Percentiles rank a stretch among this genome's conserved stretches.
phyloP scores from a whole-genome alignment of 768 basidiomycete species.

The Russula sp. region DNA sequence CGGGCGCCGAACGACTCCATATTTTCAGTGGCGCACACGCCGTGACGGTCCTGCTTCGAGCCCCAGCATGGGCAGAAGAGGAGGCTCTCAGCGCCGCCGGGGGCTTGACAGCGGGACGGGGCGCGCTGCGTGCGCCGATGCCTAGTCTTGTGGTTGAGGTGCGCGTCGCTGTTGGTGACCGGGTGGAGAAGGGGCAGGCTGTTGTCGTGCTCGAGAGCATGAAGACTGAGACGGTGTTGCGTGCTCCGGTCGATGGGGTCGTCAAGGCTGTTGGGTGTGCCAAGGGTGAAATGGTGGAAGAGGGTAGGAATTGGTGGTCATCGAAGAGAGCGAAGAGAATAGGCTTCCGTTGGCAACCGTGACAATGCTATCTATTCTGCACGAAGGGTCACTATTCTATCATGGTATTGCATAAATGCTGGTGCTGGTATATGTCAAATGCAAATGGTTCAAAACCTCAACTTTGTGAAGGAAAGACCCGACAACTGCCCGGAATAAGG shows the following conservation, averaged over 20 bases:
- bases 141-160: constrained; percentile 93
- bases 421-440: neutral
- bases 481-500: neutral
- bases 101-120: constrained; percentile 49
- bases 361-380: neutral
- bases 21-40: constrained; percentile 64
- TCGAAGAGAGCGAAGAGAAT: constrained; percentile 44
- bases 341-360: neutral
- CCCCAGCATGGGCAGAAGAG: constrained; percentile 59
- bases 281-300: constrained; percentile 90
- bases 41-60: constrained; percentile 61
- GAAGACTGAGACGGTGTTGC: constrained; percentile 93
- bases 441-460: neutral
- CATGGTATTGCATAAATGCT: neutral
- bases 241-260: constrained; percentile 64
- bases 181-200: constrained; percentile 75
- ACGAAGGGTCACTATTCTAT: neutral
- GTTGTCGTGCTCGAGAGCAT: constrained; percentile 90
- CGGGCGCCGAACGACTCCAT: constrained; percentile 68
- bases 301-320: constrained; percentile 77
- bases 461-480: neutral
- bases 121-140: constrained; percentile 80
- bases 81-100: constrained; percentile 61
- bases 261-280: constrained; percentile 70
- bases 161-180: constrained; percentile 70